Conservation (phyloP, 73 alveolate species). For the Blepharisma stoltei region DNA sequence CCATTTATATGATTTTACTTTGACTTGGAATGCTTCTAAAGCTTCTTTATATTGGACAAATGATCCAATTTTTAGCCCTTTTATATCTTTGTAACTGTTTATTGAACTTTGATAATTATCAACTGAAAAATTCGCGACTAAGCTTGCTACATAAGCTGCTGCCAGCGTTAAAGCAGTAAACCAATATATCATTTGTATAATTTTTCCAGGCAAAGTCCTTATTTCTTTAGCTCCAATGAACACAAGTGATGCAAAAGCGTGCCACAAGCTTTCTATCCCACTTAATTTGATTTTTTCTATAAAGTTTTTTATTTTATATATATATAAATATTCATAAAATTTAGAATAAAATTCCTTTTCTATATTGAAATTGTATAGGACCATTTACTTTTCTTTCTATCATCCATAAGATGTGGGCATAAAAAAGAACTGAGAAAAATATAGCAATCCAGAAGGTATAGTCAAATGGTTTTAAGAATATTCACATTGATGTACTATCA, state of each 20-base stretch:
- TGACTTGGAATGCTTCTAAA: not conserved
- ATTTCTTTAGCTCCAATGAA: not conserved
- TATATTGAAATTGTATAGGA: not conserved
- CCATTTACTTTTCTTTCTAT: constrained; percentile 8
- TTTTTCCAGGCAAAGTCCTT: not conserved
- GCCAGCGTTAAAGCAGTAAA: not conserved
- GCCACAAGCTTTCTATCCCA: not conserved
- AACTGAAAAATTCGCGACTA: not conserved
- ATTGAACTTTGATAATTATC: not conserved
- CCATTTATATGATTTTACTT: not conserved
- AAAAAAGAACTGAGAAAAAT: not conserved
- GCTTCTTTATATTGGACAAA: not conserved
- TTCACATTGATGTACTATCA: not conserved
- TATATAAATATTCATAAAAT: too few species aligned
- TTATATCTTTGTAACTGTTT: not conserved
- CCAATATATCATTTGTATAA: constrained; percentile 8
- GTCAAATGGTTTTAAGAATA: constrained; percentile 2
- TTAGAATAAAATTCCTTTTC: not conserved
- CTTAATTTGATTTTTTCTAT: too few species aligned
- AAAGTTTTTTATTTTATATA: too few species aligned
- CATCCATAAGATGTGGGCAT: constrained; percentile 21
- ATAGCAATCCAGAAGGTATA: not conserved
- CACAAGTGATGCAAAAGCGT: not conserved
- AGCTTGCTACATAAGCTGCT: not conserved
- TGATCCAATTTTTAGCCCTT: not conserved